Percentiles rank a stretch among this genome's conserved stretches.
These are phyloP conservation scores for Ceriops zippeliana DNA, from an alignment of 345 rosid species.

Conservation along the genomic window DNA sequence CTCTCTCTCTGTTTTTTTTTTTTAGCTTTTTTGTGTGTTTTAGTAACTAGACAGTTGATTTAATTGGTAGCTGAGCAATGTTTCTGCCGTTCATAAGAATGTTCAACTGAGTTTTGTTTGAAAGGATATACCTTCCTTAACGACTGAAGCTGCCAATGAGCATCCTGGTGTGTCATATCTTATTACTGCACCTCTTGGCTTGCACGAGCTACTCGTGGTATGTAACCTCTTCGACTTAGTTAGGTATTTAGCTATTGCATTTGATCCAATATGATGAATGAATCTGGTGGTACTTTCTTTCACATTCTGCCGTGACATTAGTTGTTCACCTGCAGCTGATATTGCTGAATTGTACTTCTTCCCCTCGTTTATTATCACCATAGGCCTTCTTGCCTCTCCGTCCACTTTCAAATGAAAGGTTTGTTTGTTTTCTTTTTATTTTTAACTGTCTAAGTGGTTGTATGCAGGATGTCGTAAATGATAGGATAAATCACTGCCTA, in stretches of 20 bases:
- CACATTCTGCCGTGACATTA: not conserved
- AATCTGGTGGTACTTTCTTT: not conserved
- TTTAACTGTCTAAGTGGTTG: not conserved
- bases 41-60: constrained; percentile 6
- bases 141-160: constrained; percentile 91
- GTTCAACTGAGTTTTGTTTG: constrained; percentile 10
- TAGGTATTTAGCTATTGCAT: not conserved
- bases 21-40: no score
- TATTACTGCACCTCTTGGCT: constrained; percentile 86
- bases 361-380: not conserved
- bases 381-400: not conserved
- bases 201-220: constrained; percentile 83
- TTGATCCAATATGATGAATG: constrained; percentile 1
- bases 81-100: not conserved
- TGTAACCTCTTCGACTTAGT: constrained; percentile 12
- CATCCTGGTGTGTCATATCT: constrained; percentile 62
- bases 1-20: not conserved
- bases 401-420: not conserved
- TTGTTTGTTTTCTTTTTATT: not conserved
- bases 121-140: constrained; percentile 78
- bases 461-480: constrained; percentile 70
- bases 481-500: constrained; percentile 74
- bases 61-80: not conserved
- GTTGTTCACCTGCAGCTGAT: not conserved
- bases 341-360: not conserved